Evolutionary conservation across 345 rosid species (phyloP).

Genomic region (Salix suchowensis): DNA sequence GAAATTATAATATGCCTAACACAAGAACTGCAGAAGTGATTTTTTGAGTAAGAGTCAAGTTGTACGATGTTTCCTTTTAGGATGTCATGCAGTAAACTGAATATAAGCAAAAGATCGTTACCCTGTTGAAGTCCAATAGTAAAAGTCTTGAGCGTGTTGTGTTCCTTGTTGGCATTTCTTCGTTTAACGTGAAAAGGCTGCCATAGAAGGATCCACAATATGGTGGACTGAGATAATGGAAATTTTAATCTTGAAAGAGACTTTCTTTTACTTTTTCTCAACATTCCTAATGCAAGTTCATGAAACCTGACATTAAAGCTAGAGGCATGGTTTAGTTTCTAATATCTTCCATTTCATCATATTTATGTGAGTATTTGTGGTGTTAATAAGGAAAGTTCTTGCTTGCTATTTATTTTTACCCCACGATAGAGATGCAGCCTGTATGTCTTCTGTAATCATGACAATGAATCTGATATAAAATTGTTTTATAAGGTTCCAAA

Average conservation of each 20-base stretch:
- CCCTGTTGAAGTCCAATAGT: neutral
- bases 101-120: neutral
- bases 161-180: neutral
- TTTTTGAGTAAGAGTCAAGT: neutral
- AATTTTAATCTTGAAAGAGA: neutral
- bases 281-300: neutral
- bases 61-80: neutral
- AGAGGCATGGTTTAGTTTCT: neutral
- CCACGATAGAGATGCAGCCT: neutral
- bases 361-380: neutral
- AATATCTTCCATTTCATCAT: neutral
- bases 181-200: neutral
- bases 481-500: slow-evolving; percentile 62
- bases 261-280: neutral
- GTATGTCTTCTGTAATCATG: neutral
- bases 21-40: neutral
- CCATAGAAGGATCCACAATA: neutral
- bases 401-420: neutral
- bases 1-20: neutral
- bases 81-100: neutral
- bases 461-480: slow-evolving; percentile 16
- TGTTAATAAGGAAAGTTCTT: neutral
- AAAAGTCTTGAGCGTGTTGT: neutral
- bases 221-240: neutral
- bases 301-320: slow-evolving; percentile 1